phyloP scores from a whole-genome alignment of 208 protist species.

The Trypanosoma boissoni region DNA sequence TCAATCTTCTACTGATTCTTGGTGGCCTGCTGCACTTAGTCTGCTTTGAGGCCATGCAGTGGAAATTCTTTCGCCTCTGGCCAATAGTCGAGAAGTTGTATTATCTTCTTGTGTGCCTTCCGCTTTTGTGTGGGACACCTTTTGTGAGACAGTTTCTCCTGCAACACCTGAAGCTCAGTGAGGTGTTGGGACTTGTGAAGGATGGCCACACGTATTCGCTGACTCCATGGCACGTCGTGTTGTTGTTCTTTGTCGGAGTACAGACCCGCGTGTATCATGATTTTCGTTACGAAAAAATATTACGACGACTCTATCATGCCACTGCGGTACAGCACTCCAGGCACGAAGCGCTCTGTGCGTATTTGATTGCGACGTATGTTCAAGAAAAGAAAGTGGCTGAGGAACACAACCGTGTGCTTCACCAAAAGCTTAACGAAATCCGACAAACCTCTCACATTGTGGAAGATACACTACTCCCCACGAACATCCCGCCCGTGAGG shows the following conservation, averaged over 20 bases:
- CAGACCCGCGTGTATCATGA: slow-evolving; percentile 36
- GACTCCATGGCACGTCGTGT: slow-evolving; percentile 9
- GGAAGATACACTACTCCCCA: neutral
- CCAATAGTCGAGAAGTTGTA: slow-evolving; percentile 4
- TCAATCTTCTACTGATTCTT: slow-evolving; percentile 24
- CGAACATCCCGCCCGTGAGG: neutral
- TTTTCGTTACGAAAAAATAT: slow-evolving; percentile 24
- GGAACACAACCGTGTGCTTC: slow-evolving; percentile 12
- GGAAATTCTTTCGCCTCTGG: slow-evolving; percentile 25
- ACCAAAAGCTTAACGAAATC: slow-evolving; percentile 18
- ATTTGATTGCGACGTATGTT: slow-evolving; percentile 20
- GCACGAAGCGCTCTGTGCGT: slow-evolving; percentile 20
- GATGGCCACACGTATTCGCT: neutral
- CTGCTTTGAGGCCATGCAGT: slow-evolving; percentile 28
- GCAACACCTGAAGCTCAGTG: neutral
- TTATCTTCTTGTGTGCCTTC: neutral
- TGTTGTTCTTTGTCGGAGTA: slow-evolving; percentile 29
- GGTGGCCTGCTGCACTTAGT: slow-evolving; percentile 27
- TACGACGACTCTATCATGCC: slow-evolving; percentile 18
- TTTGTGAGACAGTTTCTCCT: slow-evolving; percentile 11
- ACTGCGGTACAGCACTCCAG: slow-evolving; percentile 6
- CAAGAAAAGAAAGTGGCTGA: slow-evolving; percentile 7
- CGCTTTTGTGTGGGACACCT: slow-evolving; percentile 11
- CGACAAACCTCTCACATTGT: neutral
- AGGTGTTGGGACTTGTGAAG: slow-evolving; percentile 6